phyloP scores from a whole-genome alignment of 345 rosid species.

The Gossypium herbaceum region DNA sequence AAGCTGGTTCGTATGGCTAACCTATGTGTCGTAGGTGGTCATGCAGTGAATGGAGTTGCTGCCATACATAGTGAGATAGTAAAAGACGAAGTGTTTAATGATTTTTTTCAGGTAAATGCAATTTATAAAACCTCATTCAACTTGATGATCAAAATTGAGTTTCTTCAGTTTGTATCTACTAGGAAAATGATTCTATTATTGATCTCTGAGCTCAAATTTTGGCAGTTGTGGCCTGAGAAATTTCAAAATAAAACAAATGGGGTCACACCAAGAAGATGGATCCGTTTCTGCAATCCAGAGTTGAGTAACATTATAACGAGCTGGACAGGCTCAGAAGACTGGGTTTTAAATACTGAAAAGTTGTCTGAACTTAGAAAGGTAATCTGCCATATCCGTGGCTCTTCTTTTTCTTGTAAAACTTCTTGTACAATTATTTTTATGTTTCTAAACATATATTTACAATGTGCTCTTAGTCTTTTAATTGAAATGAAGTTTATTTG shows the following conservation, averaged over 20 bases:
- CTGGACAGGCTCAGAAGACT: conserved; percentile 69
- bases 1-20: conserved; percentile 69
- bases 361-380: conserved; percentile 59
- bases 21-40: conserved; percentile 59
- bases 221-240: conserved; percentile 70
- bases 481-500: neutral
- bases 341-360: conserved; percentile 64
- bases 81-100: conserved; percentile 62
- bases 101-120: conserved; percentile 48
- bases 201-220: conserved; percentile 20
- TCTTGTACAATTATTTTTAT: neutral
- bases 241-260: conserved; percentile 84
- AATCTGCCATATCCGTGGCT: conserved; percentile 7
- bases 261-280: conserved; percentile 83
- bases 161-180: neutral
- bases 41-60: conserved; percentile 81
- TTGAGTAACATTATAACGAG: conserved; percentile 60
- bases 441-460: neutral
- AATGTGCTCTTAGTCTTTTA: neutral
- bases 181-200: conserved; percentile 15
- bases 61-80: conserved; percentile 79
- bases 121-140: conserved; percentile 5
- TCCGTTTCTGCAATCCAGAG: conserved; percentile 62
- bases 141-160: neutral
- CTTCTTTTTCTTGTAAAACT: neutral